Base-by-base conservation (phyloP, 306 rosid genomes). In the Ceratonia siliqua region DNA sequence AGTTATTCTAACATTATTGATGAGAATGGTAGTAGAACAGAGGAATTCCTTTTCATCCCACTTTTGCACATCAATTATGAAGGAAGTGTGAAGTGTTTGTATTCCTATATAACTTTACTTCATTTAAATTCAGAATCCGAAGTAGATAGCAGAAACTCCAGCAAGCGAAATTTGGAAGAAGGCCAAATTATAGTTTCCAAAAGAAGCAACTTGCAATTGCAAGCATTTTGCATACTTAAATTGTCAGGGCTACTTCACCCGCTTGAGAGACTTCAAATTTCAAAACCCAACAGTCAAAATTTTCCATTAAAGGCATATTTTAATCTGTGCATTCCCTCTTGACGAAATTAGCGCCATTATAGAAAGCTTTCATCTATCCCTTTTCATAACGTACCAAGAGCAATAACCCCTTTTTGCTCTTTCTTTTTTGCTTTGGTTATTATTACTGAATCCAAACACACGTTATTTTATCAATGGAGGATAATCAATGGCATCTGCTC, bases 231-330 rank as follows among this genome's bases (percentile, higher is more conserved):
- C n/a, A n/a, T n/a, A n/a, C n/a, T n/a, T n/a, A n/a, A n/a, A n/a
- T n/a, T 43, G 5, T 6, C 20, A 3, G 6, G 15, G 28, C 15
- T 20, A 11, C 27, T 72, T 8, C 43, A 63, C 81, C 95, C 90
- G 90, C 86, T 73, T 74, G 11, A 15, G 24, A 27, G 63, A 55
- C 66, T 90, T 88, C 85, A 88, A 88, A 90, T 41, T 86, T 90
- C 83, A 79, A 83, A 76, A 11, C 15, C 42, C 82, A 90, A 90
- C 92, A 87, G 91, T 84, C 91, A 6, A 67, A 35, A 15, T 69
- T 62, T 63, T 45, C 74, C 45, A 59, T 45, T 53, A 75, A 71
- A n/a, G n/a, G 79, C 80, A 10, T 69, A 77, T 46, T 69, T 68
- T 69, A 74, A 66, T 75, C 71, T 50, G 5, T 13, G 12, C 4